These are phyloP conservation scores for Beauveria asiatica DNA, from an alignment of 2,329 filamentous ascomycete species.

Conservation along the genomic window DNA sequence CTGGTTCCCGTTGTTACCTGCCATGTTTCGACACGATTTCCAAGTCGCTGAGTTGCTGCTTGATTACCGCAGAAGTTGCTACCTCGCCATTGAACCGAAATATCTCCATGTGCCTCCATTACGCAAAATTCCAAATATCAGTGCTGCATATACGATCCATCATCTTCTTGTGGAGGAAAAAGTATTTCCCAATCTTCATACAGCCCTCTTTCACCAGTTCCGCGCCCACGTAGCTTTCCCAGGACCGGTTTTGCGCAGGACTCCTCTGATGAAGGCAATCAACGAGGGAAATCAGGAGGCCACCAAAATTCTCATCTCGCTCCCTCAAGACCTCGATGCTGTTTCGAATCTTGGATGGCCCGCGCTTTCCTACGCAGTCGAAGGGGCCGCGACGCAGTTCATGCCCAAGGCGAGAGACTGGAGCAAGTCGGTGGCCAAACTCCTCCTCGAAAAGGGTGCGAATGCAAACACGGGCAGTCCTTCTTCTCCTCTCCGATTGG, in stretches of 20 bases:
- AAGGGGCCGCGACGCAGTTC: neutral
- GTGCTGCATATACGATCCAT: neutral
- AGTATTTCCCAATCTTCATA: neutral
- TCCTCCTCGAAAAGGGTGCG: neutral
- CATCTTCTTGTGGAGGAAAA: neutral
- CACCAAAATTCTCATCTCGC: neutral
- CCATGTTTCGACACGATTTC: neutral
- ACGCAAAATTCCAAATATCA: neutral
- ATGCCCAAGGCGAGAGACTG: neutral
- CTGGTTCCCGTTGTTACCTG: neutral
- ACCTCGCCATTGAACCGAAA: neutral
- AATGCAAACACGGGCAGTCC: neutral
- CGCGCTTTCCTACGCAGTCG: neutral
- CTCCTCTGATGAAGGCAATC: neutral
- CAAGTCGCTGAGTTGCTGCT: neutral
- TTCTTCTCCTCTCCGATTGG: neutral
- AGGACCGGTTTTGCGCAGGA: neutral
- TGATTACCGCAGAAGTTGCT: rapidly evolving
- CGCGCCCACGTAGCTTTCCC: neutral
- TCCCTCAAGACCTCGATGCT: neutral
- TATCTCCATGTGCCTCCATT: neutral
- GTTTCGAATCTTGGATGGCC: neutral
- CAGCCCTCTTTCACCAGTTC: neutral
- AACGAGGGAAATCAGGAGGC: neutral
- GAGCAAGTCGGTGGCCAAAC: neutral